Evolutionary conservation across 2,329 filamentous ascomycete species (phyloP).

Genomic region (Tolypocladium ovalisporum): DNA sequence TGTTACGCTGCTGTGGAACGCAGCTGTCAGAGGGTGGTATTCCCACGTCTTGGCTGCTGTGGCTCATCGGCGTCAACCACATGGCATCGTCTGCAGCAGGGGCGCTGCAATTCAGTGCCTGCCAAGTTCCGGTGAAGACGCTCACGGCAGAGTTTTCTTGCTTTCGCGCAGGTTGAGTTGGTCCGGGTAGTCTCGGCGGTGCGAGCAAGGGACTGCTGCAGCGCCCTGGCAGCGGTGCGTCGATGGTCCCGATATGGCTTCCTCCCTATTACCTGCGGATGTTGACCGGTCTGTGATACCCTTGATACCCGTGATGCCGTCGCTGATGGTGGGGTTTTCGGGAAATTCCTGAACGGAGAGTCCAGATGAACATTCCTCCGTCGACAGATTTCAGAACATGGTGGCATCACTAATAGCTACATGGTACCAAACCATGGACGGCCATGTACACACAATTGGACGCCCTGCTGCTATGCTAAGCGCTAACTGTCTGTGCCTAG

Average conservation of each 20-base stretch:
- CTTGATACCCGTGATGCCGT: background rate
- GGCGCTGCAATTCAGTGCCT: background rate
- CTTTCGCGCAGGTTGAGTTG: background rate
- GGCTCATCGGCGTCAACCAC: background rate
- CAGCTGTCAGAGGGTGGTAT: background rate
- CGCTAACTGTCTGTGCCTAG: background rate
- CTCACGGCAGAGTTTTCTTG: background rate
- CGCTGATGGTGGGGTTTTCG: too few species aligned
- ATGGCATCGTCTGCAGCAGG: background rate
- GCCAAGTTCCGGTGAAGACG: background rate
- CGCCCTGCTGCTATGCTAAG: background rate
- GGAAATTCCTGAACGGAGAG: too few species aligned
- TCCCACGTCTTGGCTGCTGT: background rate
- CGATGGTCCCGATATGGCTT: background rate
- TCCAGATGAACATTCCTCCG: too few species aligned
- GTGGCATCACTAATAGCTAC: background rate
- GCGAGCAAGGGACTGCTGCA: background rate
- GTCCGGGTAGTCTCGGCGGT: background rate
- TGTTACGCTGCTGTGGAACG: background rate
- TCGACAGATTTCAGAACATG: background rate
- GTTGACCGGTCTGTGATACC: background rate
- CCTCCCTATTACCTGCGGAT: background rate
- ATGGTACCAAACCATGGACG: background rate
- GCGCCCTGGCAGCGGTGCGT: background rate
- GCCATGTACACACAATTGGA: background rate